phyloP scores from a whole-genome alignment of 805 yeast genomes.

The Saccharomyces eubayanus region DNA sequence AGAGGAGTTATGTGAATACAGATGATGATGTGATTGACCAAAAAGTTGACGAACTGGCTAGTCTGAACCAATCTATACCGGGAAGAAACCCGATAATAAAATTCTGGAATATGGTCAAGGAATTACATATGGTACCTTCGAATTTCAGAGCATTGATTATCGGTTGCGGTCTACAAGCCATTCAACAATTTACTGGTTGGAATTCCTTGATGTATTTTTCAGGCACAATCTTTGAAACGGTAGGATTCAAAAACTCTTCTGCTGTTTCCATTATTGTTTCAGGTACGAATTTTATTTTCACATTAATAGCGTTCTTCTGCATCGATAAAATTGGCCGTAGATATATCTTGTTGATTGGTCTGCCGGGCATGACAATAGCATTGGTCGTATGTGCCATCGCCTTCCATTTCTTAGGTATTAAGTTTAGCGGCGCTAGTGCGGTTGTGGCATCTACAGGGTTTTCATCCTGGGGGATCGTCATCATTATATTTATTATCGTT shows the following conservation, averaged over 20 bases:
- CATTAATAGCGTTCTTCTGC: slow-evolving; percentile 74
- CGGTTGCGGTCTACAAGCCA: slow-evolving; percentile 90
- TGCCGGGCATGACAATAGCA: slow-evolving; percentile 78
- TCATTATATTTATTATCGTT: slow-evolving; percentile 75
- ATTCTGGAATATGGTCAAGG: slow-evolving; percentile 52
- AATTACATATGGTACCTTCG: slow-evolving; percentile 60
- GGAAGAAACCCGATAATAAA: slow-evolving; percentile 42
- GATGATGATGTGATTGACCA: slow-evolving; percentile 55
- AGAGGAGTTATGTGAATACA: slow-evolving; percentile 54
- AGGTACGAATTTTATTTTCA: slow-evolving; percentile 87
- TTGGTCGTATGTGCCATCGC: slow-evolving; percentile 80
- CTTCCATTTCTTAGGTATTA: slow-evolving; percentile 73
- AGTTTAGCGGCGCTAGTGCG: slow-evolving; percentile 42
- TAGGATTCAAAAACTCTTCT: slow-evolving; percentile 84
- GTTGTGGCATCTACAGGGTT: slow-evolving; percentile 40
- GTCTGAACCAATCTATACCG: slow-evolving; percentile 38
- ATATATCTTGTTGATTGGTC: slow-evolving; percentile 62
- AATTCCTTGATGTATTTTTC: slow-evolving; percentile 94
- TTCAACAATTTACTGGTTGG: slow-evolving; percentile 95
- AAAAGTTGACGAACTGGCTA: slow-evolving; percentile 58
- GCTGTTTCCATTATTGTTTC: slow-evolving; percentile 91
- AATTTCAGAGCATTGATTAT: slow-evolving; percentile 83
- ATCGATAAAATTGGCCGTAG: slow-evolving; percentile 89
- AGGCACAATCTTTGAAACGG: slow-evolving; percentile 82
- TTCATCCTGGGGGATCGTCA: slow-evolving; percentile 79